These are phyloP conservation scores for Sarcocystis neurona DNA, from an alignment of 169 alveolate species.

Conservation along the genomic window DNA sequence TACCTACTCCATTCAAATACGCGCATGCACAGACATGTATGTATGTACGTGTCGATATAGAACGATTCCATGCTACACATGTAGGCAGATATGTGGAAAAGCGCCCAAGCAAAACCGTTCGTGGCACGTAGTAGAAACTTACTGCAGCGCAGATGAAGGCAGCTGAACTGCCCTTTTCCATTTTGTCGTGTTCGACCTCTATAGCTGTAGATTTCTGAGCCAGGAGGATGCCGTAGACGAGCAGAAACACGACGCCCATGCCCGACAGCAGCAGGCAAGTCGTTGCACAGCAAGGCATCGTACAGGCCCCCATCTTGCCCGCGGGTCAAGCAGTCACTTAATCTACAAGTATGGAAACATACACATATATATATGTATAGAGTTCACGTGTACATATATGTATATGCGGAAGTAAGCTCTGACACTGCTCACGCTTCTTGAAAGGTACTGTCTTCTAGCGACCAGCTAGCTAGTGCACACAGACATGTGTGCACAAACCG, in stretches of 20 bases:
- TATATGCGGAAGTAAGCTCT: no score
- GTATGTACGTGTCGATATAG: no score
- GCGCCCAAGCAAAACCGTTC: background rate
- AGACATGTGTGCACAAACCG: no score
- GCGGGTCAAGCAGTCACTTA: no score
- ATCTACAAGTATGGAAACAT: no score
- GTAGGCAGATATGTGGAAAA: background rate
- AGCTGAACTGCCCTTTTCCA: constrained; percentile 17
- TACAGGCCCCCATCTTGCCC: constrained; percentile 13
- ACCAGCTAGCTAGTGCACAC: no score
- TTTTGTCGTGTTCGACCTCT: constrained; percentile 20
- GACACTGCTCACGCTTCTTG: no score
- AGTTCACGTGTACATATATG: no score
- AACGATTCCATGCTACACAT: no score
- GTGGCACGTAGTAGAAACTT: background rate
- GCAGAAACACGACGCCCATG: background rate
- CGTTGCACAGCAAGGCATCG: constrained; percentile 3
- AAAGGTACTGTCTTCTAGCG: no score
- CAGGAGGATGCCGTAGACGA: background rate
- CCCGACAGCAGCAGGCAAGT: constrained; percentile 25
- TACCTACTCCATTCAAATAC: background rate
- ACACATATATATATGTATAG: no score
- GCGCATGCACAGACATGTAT: background rate
- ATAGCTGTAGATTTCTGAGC: background rate
- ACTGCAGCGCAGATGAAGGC: constrained; percentile 28